phyloP scores from a whole-genome alignment of 371 early-diverging fungal genomes.

The Blakeslea trispora region DNA sequence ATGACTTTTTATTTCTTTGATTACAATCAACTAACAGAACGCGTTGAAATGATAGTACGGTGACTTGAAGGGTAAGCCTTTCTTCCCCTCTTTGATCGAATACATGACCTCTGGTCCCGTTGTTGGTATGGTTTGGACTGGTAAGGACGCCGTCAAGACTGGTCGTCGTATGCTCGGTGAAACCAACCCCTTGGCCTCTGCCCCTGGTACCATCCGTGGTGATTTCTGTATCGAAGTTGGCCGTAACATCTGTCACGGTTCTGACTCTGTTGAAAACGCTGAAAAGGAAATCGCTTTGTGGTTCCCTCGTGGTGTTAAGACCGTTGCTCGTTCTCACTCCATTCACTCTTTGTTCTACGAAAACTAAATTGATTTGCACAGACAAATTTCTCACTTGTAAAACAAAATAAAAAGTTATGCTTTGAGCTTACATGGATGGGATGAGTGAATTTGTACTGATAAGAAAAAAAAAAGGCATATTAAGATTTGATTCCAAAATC shows the following conservation, averaged over 20 bases:
- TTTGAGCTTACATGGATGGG: too few species aligned
- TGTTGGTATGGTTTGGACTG: slow-evolving; percentile 94
- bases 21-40: not conserved
- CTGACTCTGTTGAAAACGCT: slow-evolving; percentile 97
- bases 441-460: too few species aligned
- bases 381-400: too few species aligned
- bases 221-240: slow-evolving; percentile 95
- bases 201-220: slow-evolving; percentile 99
- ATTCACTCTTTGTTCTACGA: slow-evolving; percentile 80
- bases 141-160: slow-evolving; percentile 96
- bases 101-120: slow-evolving; percentile 92
- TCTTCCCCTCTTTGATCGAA: slow-evolving; percentile 93
- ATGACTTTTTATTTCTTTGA: not conserved
- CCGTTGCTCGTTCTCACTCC: slow-evolving; percentile 56
- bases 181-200: slow-evolving; percentile 91
- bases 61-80: slow-evolving; percentile 91
- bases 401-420: too few species aligned
- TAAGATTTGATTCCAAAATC: too few species aligned
- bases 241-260: slow-evolving; percentile 99
- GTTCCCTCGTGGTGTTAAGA: slow-evolving; percentile 87
- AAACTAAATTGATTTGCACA: slow-evolving; percentile 18
- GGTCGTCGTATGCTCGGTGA: slow-evolving; percentile 97
- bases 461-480: too few species aligned
- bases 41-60: slow-evolving; percentile 59
- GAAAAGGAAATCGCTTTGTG: slow-evolving; percentile 97